Percentiles rank a stretch among this genome's conserved stretches.
Conservation (phyloP, 768 basidiomycete species). For the Asterophora lycoperdoides region DNA sequence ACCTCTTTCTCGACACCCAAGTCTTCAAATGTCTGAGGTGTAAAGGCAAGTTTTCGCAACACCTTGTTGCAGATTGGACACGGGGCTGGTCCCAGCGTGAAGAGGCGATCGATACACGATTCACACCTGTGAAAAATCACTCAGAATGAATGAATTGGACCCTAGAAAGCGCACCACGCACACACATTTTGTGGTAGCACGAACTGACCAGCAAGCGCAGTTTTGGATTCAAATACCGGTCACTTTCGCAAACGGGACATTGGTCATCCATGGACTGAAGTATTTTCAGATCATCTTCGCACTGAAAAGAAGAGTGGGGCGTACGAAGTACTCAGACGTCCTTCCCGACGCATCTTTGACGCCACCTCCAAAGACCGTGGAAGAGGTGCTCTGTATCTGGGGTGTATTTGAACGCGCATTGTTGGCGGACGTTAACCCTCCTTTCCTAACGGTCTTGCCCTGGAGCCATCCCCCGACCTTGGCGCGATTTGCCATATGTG, state of each 20-base stretch:
- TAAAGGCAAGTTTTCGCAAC: slow-evolving; percentile 90
- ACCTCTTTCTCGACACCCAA: slow-evolving; percentile 93
- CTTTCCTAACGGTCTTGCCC: slow-evolving; percentile 74
- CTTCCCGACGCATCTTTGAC: slow-evolving; percentile 84
- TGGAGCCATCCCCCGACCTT: slow-evolving; percentile 56
- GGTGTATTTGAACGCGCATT: slow-evolving; percentile 59
- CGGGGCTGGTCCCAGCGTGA: slow-evolving; percentile 92
- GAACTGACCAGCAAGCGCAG: slow-evolving; percentile 90
- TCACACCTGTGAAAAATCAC: slow-evolving; percentile 68
- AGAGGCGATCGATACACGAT: slow-evolving; percentile 94
- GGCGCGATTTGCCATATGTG: slow-evolving; percentile 28
- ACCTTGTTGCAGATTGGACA: slow-evolving; percentile 91
- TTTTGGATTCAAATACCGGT: slow-evolving; percentile 93
- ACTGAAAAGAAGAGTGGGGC: slow-evolving; percentile 22
- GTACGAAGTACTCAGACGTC: slow-evolving; percentile 75
- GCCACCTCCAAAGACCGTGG: slow-evolving; percentile 75
- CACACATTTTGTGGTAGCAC: slow-evolving; percentile 97
- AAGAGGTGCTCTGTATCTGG: slow-evolving; percentile 67
- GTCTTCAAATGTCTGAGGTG: slow-evolving; percentile 92
- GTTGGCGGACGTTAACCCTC: slow-evolving; percentile 41
- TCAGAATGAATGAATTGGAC: neutral
- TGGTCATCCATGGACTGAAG: slow-evolving; percentile 82
- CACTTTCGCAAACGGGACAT: slow-evolving; percentile 96
- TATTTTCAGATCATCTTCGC: neutral
- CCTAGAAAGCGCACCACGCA: slow-evolving; percentile 8